These are phyloP conservation scores for Colletotrichum magnum DNA, from an alignment of 2,329 filamentous ascomycete genomes.

Conservation along the genomic window DNA sequence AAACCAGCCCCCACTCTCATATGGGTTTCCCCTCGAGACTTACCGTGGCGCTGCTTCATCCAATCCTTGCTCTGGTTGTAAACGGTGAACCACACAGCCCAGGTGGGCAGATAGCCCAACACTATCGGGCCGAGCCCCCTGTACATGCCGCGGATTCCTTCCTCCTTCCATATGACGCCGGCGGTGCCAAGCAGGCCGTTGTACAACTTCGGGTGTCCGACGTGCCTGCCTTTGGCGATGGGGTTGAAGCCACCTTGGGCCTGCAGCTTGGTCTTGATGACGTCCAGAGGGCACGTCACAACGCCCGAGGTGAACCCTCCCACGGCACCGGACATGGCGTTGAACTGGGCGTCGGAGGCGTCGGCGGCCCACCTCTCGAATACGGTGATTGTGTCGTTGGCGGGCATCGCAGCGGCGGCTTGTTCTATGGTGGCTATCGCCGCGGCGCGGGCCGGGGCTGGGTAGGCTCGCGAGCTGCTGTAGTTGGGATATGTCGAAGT, in stretches of 20 bases:
- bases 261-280: constrained; percentile 98
- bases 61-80: constrained; percentile 91
- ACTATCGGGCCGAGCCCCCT: constrained; percentile 94
- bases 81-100: constrained; percentile 98
- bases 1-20: background rate
- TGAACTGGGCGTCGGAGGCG: constrained; percentile 77
- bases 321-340: constrained; percentile 87
- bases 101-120: constrained; percentile 94
- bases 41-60: constrained; percentile 77
- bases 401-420: constrained; percentile 41
- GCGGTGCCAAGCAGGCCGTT: constrained; percentile 90
- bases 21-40: constrained; percentile 42
- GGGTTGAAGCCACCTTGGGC: constrained; percentile 87
- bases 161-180: constrained; percentile 86
- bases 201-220: constrained; percentile 75
- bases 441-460: constrained; percentile 33
- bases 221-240: constrained; percentile 63
- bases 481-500: constrained; percentile 43
- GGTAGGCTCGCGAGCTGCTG: constrained; percentile 41
- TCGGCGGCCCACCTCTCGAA: constrained; percentile 69
- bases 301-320: constrained; percentile 94
- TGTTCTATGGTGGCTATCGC: constrained; percentile 33
- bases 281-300: constrained; percentile 96
- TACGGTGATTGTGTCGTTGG: constrained; percentile 52
- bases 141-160: constrained; percentile 92